Base-by-base conservation (phyloP, 2,329 filamentous ascomycete genomes). In the Camillea tinctor region DNA sequence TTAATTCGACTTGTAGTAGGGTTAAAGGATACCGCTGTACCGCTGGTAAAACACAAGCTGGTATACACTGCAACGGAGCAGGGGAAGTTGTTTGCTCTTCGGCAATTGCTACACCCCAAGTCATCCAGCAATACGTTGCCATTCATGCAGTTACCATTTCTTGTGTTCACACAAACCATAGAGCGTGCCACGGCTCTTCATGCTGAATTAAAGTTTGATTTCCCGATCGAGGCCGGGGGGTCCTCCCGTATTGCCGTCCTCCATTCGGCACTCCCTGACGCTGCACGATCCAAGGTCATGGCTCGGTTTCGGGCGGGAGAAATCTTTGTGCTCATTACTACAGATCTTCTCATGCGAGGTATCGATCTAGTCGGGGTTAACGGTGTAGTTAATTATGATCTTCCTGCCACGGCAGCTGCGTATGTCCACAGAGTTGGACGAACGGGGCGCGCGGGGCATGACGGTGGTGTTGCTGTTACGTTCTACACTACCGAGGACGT, bases 401-500 rank as follows among this genome's bases (percentile, higher is more conserved):
- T 97, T 8, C 95, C 95, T 0, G 92, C 89, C n/a, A 93, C 91
- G 0, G 90, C 90, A 4, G 94, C 93, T 0, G 88, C 87, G 1
- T 99, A 99, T 72, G 90, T 99, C 6, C 95, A 99, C 76, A 91
- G 95, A 11, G 93, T 95, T 0, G 95, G 95, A 0, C 86, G 95
- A 52, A 98, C 95, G 0, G 95, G 94, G 0, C 85, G 95, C 21
- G 95, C 93, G 0, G 95, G 95, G 0, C 85, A 93, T 22, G 87
- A 91, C 69, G 93, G 93, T 20, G 95, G 95, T 53, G 85, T 97
- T 3, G 93, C 93, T 0, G 89, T 99, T 1, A 99, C 95, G 0
- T 89, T 97, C 60, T 99, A 97, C 76, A 98, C 94, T 0, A 92
- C 95, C 74, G 95, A 97, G 62, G 95, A 99, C 71, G 89, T 98